A percentile compares a stretch with the other conserved stretches of the same genome.
Evolutionary conservation across 2,329 filamentous ascomycete species (phyloP).

Genomic region (Colletotrichum salicis): DNA sequence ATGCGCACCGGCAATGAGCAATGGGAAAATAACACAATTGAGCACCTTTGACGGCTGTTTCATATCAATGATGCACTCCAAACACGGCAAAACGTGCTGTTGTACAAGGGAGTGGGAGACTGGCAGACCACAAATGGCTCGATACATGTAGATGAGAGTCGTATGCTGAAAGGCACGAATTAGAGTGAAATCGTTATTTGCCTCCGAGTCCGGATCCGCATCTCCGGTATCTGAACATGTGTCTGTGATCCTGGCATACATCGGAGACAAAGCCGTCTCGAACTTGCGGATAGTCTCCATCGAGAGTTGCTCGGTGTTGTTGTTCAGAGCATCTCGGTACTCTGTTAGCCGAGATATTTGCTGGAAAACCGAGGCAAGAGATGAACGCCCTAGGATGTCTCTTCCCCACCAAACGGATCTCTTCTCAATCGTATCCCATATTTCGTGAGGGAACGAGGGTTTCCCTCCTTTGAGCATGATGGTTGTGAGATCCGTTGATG

Average conservation of each 20-base stretch:
- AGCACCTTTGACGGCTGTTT: constrained; percentile 49
- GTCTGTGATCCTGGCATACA: constrained; percentile 41
- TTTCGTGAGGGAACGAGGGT: constrained; percentile 49
- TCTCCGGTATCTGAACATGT: constrained; percentile 30
- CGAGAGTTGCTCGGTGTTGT: constrained; percentile 38
- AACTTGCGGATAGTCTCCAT: constrained; percentile 43
- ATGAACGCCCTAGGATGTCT: constrained; percentile 47
- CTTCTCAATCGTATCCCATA: constrained; percentile 52
- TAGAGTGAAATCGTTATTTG: constrained; percentile 47
- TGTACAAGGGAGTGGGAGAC: constrained; percentile 52
- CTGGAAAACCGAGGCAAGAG: constrained; percentile 47
- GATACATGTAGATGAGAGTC: constrained; percentile 54
- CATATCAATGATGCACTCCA: constrained; percentile 50
- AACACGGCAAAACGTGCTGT: constrained; percentile 48
- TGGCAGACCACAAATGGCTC: constrained; percentile 52
- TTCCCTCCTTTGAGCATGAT: constrained; percentile 51
- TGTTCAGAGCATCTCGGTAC: constrained; percentile 40
- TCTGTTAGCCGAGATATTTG: constrained; percentile 44
- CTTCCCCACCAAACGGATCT: constrained; percentile 55
- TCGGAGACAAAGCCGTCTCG: constrained; percentile 41
- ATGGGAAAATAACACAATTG: constrained; percentile 52
- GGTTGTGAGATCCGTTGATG: constrained; percentile 54
- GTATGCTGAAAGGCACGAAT: constrained; percentile 53
- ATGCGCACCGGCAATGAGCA: constrained; percentile 50
- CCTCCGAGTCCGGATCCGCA: constrained; percentile 38